Base-by-base conservation (phyloP, 805 yeast species). In the Metschnikowia reukaufii region DNA sequence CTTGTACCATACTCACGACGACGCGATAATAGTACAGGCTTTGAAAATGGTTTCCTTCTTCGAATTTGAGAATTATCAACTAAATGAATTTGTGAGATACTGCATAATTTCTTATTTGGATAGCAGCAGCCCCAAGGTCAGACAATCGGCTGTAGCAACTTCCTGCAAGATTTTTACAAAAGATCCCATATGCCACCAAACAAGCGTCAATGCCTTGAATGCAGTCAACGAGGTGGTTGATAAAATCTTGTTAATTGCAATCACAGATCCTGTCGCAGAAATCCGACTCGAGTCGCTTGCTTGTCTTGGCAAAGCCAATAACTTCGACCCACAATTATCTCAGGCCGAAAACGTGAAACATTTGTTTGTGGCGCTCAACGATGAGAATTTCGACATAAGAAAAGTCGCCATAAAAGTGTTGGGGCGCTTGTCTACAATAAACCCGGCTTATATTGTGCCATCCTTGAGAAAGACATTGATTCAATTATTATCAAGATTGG, bases 381-480 rank as follows among this genome's bases (percentile, higher is more conserved):
- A 94, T 66, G 98, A 92, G 64, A 79, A 79, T 2, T 94, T 94
- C 61, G 82, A 81, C 9, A 86, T 94, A 9, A 78, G 96, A 45
- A 82, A 86, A 57, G 86, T 82, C 13, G 86, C 96, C 0, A 80
- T 92, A 29, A 76, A 76, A 41, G 77, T 91, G 9, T 80, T 94
- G 48, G 98, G 99, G 2, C 76, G 97, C 46, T 67, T 94, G 15
- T 85, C 96, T 0, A 68, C 81, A 1, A 84, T 89, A 34, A 94
- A 94, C 58, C 98, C 99, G 0, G 97, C 99, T 0, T 92, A 89
- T 64, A 88, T 94, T 52, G 90, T 92, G 32, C 99, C 99, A 0
- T 88, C 96, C 0, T 72, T 94, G 44, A 77, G 98, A 56, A 92
- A 89, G 62, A 82, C 92, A 0, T 67, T 95, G 51, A 81, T 94